phyloP scores from a whole-genome alignment of 1,284 basidiomycete species.

The Mycena citricolor region DNA sequence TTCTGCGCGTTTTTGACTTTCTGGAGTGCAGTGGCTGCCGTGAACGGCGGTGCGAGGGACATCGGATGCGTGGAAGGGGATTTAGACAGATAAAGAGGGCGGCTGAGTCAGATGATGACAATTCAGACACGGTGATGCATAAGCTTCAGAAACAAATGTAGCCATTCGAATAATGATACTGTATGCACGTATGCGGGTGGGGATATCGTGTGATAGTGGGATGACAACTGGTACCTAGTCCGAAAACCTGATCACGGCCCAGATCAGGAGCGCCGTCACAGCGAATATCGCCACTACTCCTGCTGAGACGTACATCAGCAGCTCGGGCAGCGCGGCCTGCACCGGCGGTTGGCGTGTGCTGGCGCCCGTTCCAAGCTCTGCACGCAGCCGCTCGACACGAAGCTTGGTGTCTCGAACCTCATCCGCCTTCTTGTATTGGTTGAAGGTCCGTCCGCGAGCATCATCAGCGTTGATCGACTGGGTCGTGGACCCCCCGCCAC shows the following conservation, averaged over 20 bases:
- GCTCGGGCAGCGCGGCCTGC: conserved; percentile 33
- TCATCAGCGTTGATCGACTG: conserved; percentile 31
- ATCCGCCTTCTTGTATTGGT: conserved; percentile 39
- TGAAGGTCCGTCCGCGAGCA: conserved; percentile 37
- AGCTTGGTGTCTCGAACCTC: conserved; percentile 42
- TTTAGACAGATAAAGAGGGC: no score
- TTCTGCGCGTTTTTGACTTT: conserved; percentile 29
- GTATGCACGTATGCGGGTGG: no score
- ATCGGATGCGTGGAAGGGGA: no score
- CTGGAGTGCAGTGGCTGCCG: conserved; percentile 16
- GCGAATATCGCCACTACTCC: conserved; percentile 40
- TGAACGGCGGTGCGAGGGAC: conserved; percentile 23
- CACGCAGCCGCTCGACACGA: conserved; percentile 24
- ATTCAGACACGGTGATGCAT: no score
- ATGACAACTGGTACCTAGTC: no score
- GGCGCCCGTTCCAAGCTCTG: conserved; percentile 10
- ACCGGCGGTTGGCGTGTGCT: conserved; percentile 10
- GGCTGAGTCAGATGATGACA: no score
- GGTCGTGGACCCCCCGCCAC: conserved; percentile 11
- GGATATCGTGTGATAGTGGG: no score
- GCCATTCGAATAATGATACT: no score
- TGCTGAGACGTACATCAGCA: conserved; percentile 41
- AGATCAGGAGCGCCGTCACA: conserved; percentile 11
- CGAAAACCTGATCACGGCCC: conserved; percentile 6
- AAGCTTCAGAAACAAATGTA: no score